Evolutionary conservation across 495 filamentous ascomycete species (phyloP).

Genomic region (Lophiostoma macrostomum): DNA sequence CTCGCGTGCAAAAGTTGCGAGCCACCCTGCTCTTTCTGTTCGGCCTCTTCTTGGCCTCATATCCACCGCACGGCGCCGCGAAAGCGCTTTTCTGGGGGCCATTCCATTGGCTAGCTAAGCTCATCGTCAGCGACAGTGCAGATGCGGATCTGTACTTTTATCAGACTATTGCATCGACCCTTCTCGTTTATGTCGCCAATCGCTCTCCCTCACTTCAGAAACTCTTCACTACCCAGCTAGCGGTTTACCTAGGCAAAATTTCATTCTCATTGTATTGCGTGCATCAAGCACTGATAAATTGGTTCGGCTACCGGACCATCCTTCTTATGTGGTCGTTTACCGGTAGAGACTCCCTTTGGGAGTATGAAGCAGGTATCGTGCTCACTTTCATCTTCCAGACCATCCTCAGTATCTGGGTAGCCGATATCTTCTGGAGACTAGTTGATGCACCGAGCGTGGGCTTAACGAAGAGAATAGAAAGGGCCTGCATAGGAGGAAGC

Average conservation of each 20-base stretch:
- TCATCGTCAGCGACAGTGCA: not conserved
- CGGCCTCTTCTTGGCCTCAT: not conserved
- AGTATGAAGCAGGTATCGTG: not conserved
- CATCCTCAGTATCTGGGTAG: not conserved
- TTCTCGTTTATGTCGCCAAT: conserved; percentile 1
- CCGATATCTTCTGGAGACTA: not conserved
- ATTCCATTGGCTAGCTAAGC: not conserved
- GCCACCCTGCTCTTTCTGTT: not conserved
- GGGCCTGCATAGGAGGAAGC: too few species aligned
- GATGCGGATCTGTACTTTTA: conserved; percentile 1
- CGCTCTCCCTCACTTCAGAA: not conserved
- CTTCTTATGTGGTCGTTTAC: conserved; percentile 1
- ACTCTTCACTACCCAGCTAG: conserved; percentile 4
- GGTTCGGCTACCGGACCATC: conserved; percentile 9
- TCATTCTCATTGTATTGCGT: conserved; percentile 12
- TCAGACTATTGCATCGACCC: not conserved
- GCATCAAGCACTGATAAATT: conserved; percentile 4
- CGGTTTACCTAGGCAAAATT: conserved; percentile 3
- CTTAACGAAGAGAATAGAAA: conserved; percentile 6
- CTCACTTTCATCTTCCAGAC: not conserved
- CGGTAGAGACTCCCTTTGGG: not conserved
- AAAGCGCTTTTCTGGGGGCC: not conserved
- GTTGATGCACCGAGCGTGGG: conserved; percentile 6
- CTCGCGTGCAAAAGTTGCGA: not conserved
- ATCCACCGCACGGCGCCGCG: not conserved